These are phyloP conservation scores for Gardenia jasminoides DNA, from an alignment of 257 asterid species.

Conservation along the genomic window DNA sequence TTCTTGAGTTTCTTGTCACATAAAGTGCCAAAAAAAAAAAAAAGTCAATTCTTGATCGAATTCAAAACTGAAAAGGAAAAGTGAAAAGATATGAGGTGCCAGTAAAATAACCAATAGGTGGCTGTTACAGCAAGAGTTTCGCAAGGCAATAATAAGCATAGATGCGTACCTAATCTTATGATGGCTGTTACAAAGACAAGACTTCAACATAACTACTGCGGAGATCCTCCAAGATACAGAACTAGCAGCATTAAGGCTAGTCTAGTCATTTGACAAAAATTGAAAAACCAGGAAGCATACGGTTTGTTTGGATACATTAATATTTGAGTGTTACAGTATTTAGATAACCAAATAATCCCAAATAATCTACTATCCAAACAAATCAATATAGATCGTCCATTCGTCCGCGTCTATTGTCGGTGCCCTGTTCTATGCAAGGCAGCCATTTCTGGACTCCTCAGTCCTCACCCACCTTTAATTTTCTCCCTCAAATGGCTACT, in stretches of 20 bases:
- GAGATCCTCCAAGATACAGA: not conserved
- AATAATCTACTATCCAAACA: too few species aligned
- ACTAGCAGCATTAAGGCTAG: too few species aligned
- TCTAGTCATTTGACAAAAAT: constrained; percentile 18
- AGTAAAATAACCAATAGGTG: not conserved
- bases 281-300: not conserved
- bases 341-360: too few species aligned
- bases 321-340: too few species aligned
- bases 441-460: constrained; percentile 2
- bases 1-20: too few species aligned
- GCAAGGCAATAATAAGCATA: not conserved
- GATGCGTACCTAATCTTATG: not conserved
- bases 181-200: not conserved
- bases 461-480: not conserved
- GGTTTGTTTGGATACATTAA: too few species aligned
- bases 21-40: not conserved
- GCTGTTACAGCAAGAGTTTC: not conserved
- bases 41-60: too few species aligned
- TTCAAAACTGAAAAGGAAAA: not conserved
- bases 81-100: not conserved
- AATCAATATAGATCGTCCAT: too few species aligned
- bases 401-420: constrained; percentile 39
- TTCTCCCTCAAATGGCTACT: not conserved
- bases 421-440: constrained; percentile 13
- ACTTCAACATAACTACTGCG: not conserved